phyloP scores from a whole-genome alignment of 1,284 basidiomycete species.

The Pseudozyma tsukubaensis region DNA sequence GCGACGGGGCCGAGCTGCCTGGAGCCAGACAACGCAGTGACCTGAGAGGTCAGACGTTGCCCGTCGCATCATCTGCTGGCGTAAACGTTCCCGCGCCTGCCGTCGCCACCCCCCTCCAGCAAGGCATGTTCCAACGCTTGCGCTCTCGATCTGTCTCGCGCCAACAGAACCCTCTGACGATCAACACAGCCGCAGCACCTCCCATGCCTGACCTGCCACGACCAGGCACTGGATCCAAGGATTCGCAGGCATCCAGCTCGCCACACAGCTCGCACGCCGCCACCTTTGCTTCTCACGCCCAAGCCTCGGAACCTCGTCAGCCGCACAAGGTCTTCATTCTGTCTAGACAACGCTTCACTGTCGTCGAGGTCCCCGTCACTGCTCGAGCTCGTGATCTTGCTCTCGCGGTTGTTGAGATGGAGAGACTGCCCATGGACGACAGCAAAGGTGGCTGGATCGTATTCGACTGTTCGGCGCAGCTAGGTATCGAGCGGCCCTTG shows the following conservation, averaged over 20 bases:
- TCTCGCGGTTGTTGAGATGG: slow-evolving; percentile 48
- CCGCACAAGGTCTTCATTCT: slow-evolving; percentile 56
- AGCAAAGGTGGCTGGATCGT: slow-evolving; percentile 61
- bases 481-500: slow-evolving; percentile 65
- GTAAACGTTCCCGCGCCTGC: slow-evolving; percentile 7
- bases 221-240: slow-evolving; percentile 39
- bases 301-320: slow-evolving; percentile 24
- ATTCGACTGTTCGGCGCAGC: slow-evolving; percentile 57
- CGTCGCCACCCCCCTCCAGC: slow-evolving; percentile 10
- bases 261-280: slow-evolving; percentile 27
- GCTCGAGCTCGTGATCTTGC: slow-evolving; percentile 59
- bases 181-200: slow-evolving; percentile 38
- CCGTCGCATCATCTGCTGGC: slow-evolving; percentile 12
- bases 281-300: slow-evolving; percentile 21
- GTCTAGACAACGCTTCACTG: slow-evolving; percentile 53
- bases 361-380: slow-evolving; percentile 46
- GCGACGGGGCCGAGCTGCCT: slow-evolving; percentile 13
- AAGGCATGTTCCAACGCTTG: slow-evolving; percentile 30
- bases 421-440: slow-evolving; percentile 53
- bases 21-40: slow-evolving; percentile 20
- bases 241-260: slow-evolving; percentile 39
- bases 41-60: slow-evolving; percentile 16
- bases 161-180: slow-evolving; percentile 24
- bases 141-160: slow-evolving; percentile 35
- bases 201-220: slow-evolving; percentile 39